Base-by-base conservation (phyloP, 371 early-diverging fungal species). In the Apophysomyces sp. region DNA sequence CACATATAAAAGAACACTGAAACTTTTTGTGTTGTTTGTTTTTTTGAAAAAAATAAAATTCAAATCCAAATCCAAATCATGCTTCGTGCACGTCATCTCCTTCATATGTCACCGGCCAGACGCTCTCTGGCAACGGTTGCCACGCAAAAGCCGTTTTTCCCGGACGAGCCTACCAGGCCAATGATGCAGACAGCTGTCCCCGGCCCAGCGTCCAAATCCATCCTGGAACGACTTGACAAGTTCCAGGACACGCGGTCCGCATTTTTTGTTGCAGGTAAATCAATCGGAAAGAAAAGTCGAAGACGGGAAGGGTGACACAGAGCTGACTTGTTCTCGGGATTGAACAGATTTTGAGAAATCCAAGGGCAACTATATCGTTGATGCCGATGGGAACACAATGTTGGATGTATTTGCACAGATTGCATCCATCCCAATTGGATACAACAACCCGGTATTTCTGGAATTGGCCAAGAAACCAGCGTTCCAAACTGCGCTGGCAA, bases 361-460 rank as follows among this genome's bases (percentile, higher is more conserved):
- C 30, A 76, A 82, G 16, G 92, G 92, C 65, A 91, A 90, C 65
- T 91, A 89, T 66, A 86, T 91, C 40, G 85, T 80, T 0, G 92
- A 91, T 64, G 85, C 86, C 0, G 92, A 91, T 64, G 92, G 92
- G 49, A 91, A 91, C 59, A 72, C 66, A 2, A 64, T 84, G 55
- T 70, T 91, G 44, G 92, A 91, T 58, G 67, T 91, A 44, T 90
- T 83, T 76, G 87, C 87, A 52, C 90, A 91, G 71, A 89, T 89
- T 30, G 86, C 92, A n/a, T 90, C 90, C 26, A 84, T 91, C 37
- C 90, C 92, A 21, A 62, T 91, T 28, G 92, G 92, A 2, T 91
- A 91, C 76, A 91, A 91, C 67, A 83, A 84, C 67, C 81, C 85
- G 55, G 82, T 82, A 0, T 67, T 91, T n/a, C 74, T 88, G n/a